Base-by-base conservation (phyloP, 2,329 filamentous ascomycete genomes). In the Didymella keratinophila region DNA sequence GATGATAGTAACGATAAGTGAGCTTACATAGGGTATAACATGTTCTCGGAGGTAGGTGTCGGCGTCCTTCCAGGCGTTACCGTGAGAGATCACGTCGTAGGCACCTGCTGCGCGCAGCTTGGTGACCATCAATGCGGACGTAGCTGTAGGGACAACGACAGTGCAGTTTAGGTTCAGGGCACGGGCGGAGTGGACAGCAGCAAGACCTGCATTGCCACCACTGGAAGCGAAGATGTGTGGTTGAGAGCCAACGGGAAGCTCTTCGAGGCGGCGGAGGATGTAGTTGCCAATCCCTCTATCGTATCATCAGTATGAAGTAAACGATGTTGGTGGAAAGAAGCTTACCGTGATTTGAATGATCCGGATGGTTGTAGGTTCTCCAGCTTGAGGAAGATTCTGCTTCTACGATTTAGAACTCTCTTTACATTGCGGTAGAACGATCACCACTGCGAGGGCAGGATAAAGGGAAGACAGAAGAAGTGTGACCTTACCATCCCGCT, bases 191-290 rank as follows among this genome's bases (percentile, higher is more conserved):
- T 87, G 88, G 16, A 91, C 90, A 69, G 90, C 92, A 1, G 92
- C 92, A 4, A 96, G 85, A 1, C 92, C 92, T 2, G 92, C 92
- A 72, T 96, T 96, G 56, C 92, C 92, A 58, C 91, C 92, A 2
- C 87, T 91, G 12, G 89, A 90, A 71, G 86, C 89, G 80, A 91
- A 95, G 83, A 95, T 94, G 79, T 91, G 90, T 2, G 66, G 66
- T 41, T 68, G 55, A n/a, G 64, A 62, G 57, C 63, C 64, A 42
- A 62, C 34, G 64, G 61, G 79, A 67, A 63, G 76, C 71, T 72
- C 71, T 55, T 77, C 75, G 18, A 81, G 78, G 50, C 74, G 71
- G 64, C 81, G 80, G 51, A 87, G 82, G 73, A 92, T 88, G 72
- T 90, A 84, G 75, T 90, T 86, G 48, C 91, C 90, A 61, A 94